Percentiles rank a stretch among this genome's conserved stretches.
Conservation (phyloP, 768 basidiomycete species). For the Sarcomyxa edulis region DNA sequence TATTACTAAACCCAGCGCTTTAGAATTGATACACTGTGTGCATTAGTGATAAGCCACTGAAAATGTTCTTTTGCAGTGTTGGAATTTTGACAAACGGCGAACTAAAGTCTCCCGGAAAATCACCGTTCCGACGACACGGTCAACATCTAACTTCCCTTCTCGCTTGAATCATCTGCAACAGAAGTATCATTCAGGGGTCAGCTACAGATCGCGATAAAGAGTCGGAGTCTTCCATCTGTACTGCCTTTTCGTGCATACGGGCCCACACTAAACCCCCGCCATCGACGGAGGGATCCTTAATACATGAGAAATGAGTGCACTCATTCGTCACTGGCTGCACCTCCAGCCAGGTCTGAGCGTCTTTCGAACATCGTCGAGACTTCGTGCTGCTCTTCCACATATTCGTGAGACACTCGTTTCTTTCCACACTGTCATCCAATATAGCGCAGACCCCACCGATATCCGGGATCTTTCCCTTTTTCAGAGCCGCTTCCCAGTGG, state of each 20-base stretch:
- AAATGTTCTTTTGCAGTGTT: too few relatives aligned
- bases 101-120: too few relatives aligned
- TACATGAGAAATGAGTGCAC: constrained; percentile 30
- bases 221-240: constrained; percentile 15
- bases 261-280: constrained; percentile 32
- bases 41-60: too few relatives aligned
- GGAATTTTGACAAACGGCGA: too few relatives aligned
- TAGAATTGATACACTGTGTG: too few relatives aligned
- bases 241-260: constrained; percentile 16
- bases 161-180: too few relatives aligned
- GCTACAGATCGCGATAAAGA: too few relatives aligned
- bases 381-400: constrained; percentile 10
- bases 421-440: constrained; percentile 27
- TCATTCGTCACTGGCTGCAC: constrained; percentile 29
- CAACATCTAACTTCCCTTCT: too few relatives aligned
- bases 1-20: too few relatives aligned
- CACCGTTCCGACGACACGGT: too few relatives aligned
- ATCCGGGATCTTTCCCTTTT: constrained; percentile 7
- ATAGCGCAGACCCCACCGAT: constrained; percentile 12
- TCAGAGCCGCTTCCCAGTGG: constrained; percentile 14
- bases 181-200: too few relatives aligned
- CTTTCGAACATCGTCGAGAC: constrained; percentile 4
- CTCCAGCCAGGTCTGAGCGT: constrained; percentile 26
- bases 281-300: constrained; percentile 29
- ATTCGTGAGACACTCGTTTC: constrained; percentile 22